Evolutionary conservation across 345 rosid species (phyloP).

Genomic region (Arabidopsis suecica): DNA sequence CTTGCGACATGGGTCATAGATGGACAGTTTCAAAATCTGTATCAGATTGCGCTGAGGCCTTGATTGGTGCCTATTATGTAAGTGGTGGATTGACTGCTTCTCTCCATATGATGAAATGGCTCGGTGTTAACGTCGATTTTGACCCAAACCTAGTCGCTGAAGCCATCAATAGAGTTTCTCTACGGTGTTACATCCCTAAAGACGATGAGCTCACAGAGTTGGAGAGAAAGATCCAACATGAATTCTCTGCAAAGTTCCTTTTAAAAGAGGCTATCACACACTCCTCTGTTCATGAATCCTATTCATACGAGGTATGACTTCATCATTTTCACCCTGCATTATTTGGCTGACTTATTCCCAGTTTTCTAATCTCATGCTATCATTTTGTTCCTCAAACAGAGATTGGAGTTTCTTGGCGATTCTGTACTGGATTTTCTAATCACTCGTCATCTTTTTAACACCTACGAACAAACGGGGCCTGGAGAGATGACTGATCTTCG

Average conservation of each 20-base stretch:
- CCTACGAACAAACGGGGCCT: constrained; percentile 64
- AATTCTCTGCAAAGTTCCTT: constrained; percentile 67
- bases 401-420: constrained; percentile 96
- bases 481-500: constrained; percentile 94
- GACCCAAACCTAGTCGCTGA: constrained; percentile 51
- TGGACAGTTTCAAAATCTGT: constrained; percentile 87
- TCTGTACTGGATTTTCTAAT: constrained; percentile 85
- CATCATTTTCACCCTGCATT: constrained; percentile 1
- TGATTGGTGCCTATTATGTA: constrained; percentile 79
- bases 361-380: constrained; percentile 14
- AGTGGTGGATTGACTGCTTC: constrained; percentile 73
- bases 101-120: constrained; percentile 78
- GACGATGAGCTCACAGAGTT: constrained; percentile 52
- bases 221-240: constrained; percentile 69
- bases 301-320: constrained; percentile 70
- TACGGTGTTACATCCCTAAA: constrained; percentile 54
- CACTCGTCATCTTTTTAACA: constrained; percentile 75
- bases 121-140: constrained; percentile 64
- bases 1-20: constrained; percentile 83
- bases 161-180: constrained; percentile 58
- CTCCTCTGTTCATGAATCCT: constrained; percentile 57
- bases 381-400: constrained; percentile 53
- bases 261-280: constrained; percentile 87
- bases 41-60: constrained; percentile 86
- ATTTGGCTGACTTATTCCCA: background rate